A percentile compares a stretch with the other conserved stretches of the same genome.
phyloP scores from a whole-genome alignment of 78 protist species.

The Diacronema lutheri region DNA sequence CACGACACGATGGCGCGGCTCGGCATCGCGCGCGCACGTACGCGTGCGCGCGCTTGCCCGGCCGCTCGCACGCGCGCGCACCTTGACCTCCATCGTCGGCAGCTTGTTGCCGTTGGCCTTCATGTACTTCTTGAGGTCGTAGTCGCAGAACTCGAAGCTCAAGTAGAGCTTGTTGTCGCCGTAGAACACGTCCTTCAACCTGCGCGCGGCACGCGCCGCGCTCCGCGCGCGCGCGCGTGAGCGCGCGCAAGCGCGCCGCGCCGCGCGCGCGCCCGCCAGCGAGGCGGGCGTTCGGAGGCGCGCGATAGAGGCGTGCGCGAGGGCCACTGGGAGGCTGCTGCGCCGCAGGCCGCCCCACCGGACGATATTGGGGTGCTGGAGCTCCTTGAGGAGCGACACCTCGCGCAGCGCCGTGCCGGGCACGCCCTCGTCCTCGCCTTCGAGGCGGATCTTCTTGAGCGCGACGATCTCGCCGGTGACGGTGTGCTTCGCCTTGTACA shows the following conservation, averaged over 20 bases:
- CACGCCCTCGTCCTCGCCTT: conserved; percentile 97
- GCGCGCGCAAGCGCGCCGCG: too few relatives aligned
- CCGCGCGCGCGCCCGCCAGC: too few relatives aligned
- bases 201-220: background rate
- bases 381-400: conserved; percentile 91
- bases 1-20: too few relatives aligned
- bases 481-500: conserved; percentile 88
- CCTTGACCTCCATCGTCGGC: conserved; percentile 45
- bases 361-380: conserved; percentile 94
- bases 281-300: too few relatives aligned
- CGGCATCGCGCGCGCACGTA: too few relatives aligned
- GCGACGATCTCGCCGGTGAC: conserved; percentile 85
- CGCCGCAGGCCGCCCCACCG: background rate
- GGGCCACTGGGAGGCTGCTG: too few relatives aligned
- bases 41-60: too few relatives aligned
- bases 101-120: conserved; percentile 42
- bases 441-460: conserved; percentile 96
- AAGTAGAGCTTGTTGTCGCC: conserved; percentile 83
- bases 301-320: too few relatives aligned
- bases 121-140: conserved; percentile 92
- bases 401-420: conserved; percentile 98
- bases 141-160: conserved; percentile 94
- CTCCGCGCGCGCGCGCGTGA: too few relatives aligned
- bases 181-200: conserved; percentile 92
- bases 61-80: too few relatives aligned